Percentiles rank a stretch among this genome's conserved stretches.
Evolutionary conservation across 768 basidiomycete species (phyloP).

Genomic region (Hirschioporus abietinus): DNA sequence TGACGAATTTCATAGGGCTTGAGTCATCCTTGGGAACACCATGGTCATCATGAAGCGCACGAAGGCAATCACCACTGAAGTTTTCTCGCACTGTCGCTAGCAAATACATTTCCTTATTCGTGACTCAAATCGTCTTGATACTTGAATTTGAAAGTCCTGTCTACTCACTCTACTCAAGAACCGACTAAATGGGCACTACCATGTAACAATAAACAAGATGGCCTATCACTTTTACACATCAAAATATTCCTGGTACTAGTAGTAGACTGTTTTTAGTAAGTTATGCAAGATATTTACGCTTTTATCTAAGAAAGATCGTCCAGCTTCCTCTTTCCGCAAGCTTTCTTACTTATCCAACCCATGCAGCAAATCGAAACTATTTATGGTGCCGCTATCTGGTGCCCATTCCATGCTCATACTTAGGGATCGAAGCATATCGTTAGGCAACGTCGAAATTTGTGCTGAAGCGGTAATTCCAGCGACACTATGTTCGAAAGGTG

Average conservation of each 20-base stretch:
- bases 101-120: neutral
- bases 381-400: neutral
- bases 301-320: neutral
- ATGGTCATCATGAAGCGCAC: conserved; percentile 37
- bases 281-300: neutral
- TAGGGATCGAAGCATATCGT: neutral
- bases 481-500: neutral
- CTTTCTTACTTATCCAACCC: neutral
- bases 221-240: too few relatives aligned
- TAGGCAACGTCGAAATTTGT: neutral
- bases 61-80: conserved; percentile 11
- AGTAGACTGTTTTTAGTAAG: too few relatives aligned
- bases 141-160: neutral
- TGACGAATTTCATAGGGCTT: conserved; percentile 20
- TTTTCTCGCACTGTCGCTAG: neutral
- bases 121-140: neutral
- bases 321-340: neutral
- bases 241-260: too few relatives aligned
- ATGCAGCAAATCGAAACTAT: neutral
- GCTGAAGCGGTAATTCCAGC: neutral
- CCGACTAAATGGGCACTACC: too few relatives aligned
- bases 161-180: too few relatives aligned
- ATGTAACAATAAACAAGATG: too few relatives aligned
- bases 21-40: conserved; percentile 61
- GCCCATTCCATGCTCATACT: neutral